Percentiles rank a stretch among this genome's conserved stretches.
These are phyloP conservation scores for Austroboletus festivus DNA, from an alignment of 768 basidiomycete species.

Conservation along the genomic window DNA sequence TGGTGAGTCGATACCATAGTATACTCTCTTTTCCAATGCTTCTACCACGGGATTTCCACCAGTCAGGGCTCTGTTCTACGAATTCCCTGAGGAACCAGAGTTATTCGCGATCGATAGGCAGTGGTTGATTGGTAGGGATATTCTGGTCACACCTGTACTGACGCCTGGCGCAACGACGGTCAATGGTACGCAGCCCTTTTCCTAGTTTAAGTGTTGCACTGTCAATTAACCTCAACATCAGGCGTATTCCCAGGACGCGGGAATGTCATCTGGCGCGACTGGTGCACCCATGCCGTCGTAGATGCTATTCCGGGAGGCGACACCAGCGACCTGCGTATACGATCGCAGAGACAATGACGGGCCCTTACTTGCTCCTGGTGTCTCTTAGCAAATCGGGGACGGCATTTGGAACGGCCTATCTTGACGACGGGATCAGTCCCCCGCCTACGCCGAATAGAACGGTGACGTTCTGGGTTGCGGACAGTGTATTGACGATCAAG, in stretches of 20 bases:
- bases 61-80: slow-evolving; percentile 41
- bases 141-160: slow-evolving; percentile 76
- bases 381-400: slow-evolving; percentile 45
- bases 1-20: slow-evolving; percentile 39
- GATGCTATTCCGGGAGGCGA: slow-evolving; percentile 39
- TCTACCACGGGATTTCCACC: slow-evolving; percentile 66
- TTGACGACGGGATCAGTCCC: slow-evolving; percentile 60
- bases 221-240: slow-evolving; percentile 19
- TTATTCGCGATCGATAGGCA: slow-evolving; percentile 61
- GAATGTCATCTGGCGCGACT: slow-evolving; percentile 62
- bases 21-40: slow-evolving; percentile 69
- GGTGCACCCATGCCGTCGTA: slow-evolving; percentile 63
- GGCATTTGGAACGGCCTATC: slow-evolving; percentile 58
- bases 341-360: slow-evolving; percentile 58
- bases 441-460: slow-evolving; percentile 51
- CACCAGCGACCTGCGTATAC: slow-evolving; percentile 62
- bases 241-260: slow-evolving; percentile 67
- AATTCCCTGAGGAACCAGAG: slow-evolving; percentile 71
- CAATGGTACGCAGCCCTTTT: slow-evolving; percentile 47
- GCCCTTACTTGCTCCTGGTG: slow-evolving; percentile 61
- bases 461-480: slow-evolving; percentile 41
- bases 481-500: slow-evolving; percentile 35
- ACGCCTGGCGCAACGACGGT: slow-evolving; percentile 66
- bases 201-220: not conserved
- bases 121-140: slow-evolving; percentile 66